phyloP scores from a whole-genome alignment of 805 yeast species.

The Komagataella mondaviorum region DNA sequence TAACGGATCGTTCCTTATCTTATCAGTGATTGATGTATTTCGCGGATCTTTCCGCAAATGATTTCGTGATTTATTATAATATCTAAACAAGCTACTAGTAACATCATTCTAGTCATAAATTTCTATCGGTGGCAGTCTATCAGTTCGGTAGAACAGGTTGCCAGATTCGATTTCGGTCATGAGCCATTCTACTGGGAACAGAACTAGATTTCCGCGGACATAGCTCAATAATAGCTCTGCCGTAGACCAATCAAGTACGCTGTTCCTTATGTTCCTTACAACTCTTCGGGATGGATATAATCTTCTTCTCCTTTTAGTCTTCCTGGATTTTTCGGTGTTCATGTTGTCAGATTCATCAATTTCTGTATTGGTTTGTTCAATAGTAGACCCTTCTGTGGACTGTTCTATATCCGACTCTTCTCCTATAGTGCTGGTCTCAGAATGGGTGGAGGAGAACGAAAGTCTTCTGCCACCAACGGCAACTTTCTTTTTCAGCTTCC shows the following conservation, averaged over 20 bases:
- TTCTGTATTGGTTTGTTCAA: background rate
- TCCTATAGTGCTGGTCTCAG: background rate
- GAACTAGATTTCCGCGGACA: slow-evolving; percentile 75
- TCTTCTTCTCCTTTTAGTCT: background rate
- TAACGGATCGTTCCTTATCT: background rate
- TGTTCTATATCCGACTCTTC: background rate
- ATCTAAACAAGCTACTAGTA: background rate
- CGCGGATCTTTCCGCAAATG: background rate
- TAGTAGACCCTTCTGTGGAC: background rate
- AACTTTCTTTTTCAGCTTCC: background rate
- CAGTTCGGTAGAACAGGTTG: slow-evolving; percentile 93
- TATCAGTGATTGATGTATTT: background rate
- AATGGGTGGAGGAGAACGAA: background rate
- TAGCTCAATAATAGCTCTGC: slow-evolving; percentile 63
- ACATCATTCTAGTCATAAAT: slow-evolving; percentile 56
- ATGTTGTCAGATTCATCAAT: background rate
- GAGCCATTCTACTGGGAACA: slow-evolving; percentile 92
- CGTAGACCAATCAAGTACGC: slow-evolving; percentile 45
- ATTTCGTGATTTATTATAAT: too few relatives aligned
- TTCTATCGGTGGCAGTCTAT: slow-evolving; percentile 89
- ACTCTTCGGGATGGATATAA: background rate
- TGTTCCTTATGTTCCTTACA: background rate
- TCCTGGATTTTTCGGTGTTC: background rate
- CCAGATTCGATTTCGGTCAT: slow-evolving; percentile 75
- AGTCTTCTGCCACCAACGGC: background rate